Evolutionary conservation across 176 grass and related monocot species (phyloP).

Genomic region (Dendrocalamus sinicus): DNA sequence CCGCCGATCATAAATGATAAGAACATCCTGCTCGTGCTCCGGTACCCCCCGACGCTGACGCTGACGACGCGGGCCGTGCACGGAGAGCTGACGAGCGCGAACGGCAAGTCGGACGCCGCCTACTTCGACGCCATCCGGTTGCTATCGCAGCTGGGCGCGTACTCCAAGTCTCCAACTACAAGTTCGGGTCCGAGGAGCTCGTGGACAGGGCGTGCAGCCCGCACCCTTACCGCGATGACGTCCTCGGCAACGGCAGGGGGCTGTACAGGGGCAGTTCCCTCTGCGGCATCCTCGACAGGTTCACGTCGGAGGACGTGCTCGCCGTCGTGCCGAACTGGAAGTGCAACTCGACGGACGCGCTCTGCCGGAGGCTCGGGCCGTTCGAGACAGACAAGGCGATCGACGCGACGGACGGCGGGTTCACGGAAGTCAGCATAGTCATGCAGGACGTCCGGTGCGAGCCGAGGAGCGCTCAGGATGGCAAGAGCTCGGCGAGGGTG

Average conservation of each 20-base stretch:
- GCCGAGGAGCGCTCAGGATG: not conserved
- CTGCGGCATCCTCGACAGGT: conserved; percentile 77
- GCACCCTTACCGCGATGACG: conserved; percentile 58
- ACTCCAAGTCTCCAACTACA: conserved; percentile 84
- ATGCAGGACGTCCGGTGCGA: conserved; percentile 90
- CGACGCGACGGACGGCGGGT: conserved; percentile 52
- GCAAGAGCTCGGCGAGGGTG: conserved; percentile 58
- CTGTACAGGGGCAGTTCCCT: conserved; percentile 70
- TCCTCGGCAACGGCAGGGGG: conserved; percentile 45
- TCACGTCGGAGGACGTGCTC: conserved; percentile 61
- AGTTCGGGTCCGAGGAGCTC: conserved; percentile 69
- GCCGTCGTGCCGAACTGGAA: conserved; percentile 67
- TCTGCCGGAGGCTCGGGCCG: conserved; percentile 64
- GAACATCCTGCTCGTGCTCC: conserved; percentile 60
- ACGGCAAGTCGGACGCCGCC: conserved; percentile 34
- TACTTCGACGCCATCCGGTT: conserved; percentile 70
- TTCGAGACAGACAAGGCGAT: conserved; percentile 55
- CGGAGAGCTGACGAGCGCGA: conserved; percentile 71
- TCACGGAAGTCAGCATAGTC: conserved; percentile 54
- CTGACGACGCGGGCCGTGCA: conserved; percentile 64
- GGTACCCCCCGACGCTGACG: conserved; percentile 45
- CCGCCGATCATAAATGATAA: conserved; percentile 24
- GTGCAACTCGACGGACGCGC: conserved; percentile 62
- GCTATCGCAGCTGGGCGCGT: conserved; percentile 71
- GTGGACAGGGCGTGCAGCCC: conserved; percentile 59